A percentile compares a stretch with the other conserved stretches of the same genome.
phyloP scores from a whole-genome alignment of 2,329 filamentous ascomycete genomes.

The Tolypocladium tropicale region DNA sequence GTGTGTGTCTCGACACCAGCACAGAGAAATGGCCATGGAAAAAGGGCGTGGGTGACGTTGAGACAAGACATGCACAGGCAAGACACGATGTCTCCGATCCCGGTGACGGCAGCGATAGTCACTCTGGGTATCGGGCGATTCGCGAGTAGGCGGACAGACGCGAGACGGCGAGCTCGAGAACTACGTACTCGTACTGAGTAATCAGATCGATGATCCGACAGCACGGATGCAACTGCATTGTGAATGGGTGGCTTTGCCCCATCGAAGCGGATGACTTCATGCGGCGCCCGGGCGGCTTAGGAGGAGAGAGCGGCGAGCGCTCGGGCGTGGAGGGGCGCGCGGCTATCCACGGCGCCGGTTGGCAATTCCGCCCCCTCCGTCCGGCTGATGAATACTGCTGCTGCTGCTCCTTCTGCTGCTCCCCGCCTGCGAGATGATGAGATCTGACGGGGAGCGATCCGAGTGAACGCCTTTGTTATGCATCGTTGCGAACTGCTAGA shows the following conservation, averaged over 20 bases:
- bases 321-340: not conserved
- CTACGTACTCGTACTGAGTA: no score
- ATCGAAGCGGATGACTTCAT: not conserved
- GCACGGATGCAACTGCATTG: not conserved
- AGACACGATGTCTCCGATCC: no score
- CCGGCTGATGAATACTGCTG: no score
- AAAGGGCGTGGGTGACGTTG: no score
- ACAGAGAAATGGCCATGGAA: not conserved
- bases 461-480: no score
- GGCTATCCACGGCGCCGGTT: not conserved
- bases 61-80: no score
- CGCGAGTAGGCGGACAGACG: no score
- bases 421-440: not conserved
- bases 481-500: no score
- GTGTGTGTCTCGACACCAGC: not conserved
- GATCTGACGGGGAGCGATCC: not conserved
- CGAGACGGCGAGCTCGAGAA: no score
- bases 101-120: no score
- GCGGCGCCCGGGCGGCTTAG: not conserved
- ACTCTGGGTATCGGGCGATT: no score
- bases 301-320: not conserved
- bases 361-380: not conserved
- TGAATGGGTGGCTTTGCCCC: not conserved
- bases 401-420: not conserved
- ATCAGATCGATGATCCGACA: not conserved